Percentiles rank a stretch among this genome's conserved stretches.
These are phyloP conservation scores for Podila clonocystis DNA, from an alignment of 192 early-diverging fungal genomes.

Conservation along the genomic window DNA sequence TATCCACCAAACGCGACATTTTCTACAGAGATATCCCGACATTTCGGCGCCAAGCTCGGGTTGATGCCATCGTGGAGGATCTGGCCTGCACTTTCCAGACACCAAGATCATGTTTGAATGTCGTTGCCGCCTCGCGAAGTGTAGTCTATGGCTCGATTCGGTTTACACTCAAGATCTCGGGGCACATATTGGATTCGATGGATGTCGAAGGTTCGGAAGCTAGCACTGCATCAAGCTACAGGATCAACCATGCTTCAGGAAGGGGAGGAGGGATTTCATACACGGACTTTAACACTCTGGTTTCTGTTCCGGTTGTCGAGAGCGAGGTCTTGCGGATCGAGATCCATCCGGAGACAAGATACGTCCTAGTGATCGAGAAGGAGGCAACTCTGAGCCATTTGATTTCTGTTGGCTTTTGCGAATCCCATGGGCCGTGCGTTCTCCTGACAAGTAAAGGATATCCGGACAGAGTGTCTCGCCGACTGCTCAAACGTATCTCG, in stretches of 20 bases:
- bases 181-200: no score
- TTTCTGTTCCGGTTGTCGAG: slow-evolving; percentile 16
- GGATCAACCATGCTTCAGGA: background rate
- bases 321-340: slow-evolving; percentile 27
- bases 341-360: slow-evolving; percentile 30
- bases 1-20: slow-evolving; percentile 31
- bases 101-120: slow-evolving; percentile 33
- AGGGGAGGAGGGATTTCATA: background rate
- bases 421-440: slow-evolving; percentile 33
- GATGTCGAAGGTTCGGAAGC: background rate
- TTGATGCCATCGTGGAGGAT: slow-evolving; percentile 37
- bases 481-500: slow-evolving; percentile 9
- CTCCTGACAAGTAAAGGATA: slow-evolving; percentile 46
- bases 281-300: slow-evolving; percentile 30
- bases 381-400: slow-evolving; percentile 31
- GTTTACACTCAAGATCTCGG: background rate
- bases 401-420: slow-evolving; percentile 26
- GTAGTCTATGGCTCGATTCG: slow-evolving; percentile 29
- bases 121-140: slow-evolving; percentile 29
- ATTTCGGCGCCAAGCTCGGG: slow-evolving; percentile 21
- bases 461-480: slow-evolving; percentile 21
- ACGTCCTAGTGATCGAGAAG: slow-evolving; percentile 38
- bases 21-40: slow-evolving; percentile 30
- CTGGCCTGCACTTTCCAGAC: slow-evolving; percentile 28
- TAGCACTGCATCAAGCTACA: background rate